Evolutionary conservation across 768 basidiomycete genomes (phyloP).

Genomic region (Clavulina sp.): DNA sequence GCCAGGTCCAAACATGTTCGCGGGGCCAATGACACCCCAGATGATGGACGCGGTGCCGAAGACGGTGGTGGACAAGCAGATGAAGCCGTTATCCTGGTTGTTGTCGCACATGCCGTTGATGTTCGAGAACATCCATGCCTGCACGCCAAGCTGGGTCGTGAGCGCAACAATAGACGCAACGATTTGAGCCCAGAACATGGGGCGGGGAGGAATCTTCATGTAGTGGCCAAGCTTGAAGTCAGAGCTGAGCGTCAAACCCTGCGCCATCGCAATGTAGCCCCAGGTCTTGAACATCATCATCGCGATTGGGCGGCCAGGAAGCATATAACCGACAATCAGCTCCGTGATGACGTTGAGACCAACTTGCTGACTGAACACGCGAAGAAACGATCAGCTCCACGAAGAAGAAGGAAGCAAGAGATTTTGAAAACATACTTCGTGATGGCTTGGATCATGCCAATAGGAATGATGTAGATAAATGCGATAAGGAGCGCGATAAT

Average conservation of each 20-base stretch:
- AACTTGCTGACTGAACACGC: background rate
- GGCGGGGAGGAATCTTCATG: conserved; percentile 36
- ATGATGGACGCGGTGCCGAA: conserved; percentile 24
- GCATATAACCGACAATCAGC: conserved; percentile 55
- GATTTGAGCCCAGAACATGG: conserved; percentile 53
- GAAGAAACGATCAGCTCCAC: background rate
- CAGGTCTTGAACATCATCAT: conserved; percentile 23
- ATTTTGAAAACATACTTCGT: conserved; percentile 56
- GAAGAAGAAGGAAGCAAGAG: conserved; percentile 1
- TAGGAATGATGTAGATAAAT: conserved; percentile 59
- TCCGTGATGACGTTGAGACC: conserved; percentile 45
- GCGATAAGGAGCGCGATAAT: conserved; percentile 48
- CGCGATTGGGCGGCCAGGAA: conserved; percentile 70
- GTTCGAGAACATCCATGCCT: conserved; percentile 38
- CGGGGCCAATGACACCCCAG: conserved; percentile 65
- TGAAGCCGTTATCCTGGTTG: conserved; percentile 31
- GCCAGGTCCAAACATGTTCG: conserved; percentile 47
- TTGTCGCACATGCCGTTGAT: conserved; percentile 41
- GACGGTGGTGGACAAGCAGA: conserved; percentile 17
- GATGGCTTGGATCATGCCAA: conserved; percentile 74
- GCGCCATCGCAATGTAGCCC: conserved; percentile 20
- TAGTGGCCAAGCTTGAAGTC: conserved; percentile 28
- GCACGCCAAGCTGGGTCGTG: conserved; percentile 24
- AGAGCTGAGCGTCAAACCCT: conserved; percentile 20
- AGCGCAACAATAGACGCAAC: conserved; percentile 21